Percentiles rank a stretch among this genome's conserved stretches.
phyloP scores from a whole-genome alignment of 179 eudicot genomes.

The Silene noctiflora region DNA sequence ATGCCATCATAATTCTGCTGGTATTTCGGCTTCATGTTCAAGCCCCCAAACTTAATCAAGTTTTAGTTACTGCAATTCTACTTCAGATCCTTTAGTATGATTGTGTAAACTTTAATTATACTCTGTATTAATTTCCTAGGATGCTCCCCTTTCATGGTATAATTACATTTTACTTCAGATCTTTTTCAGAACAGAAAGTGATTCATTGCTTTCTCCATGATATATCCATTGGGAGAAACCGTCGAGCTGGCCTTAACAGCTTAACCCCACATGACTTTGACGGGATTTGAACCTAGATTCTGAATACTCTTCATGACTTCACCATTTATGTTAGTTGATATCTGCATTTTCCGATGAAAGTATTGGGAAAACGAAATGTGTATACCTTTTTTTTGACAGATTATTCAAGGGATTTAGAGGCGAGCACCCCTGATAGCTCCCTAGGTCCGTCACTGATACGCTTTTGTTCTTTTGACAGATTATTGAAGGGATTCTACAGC shows the following conservation, averaged over 20 bases:
- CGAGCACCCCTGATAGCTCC: too few species aligned
- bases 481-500: constrained; percentile 20
- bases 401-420: too few species aligned
- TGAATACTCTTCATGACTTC: too few species aligned
- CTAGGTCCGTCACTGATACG: background rate
- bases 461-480: constrained; percentile 1
- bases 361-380: too few species aligned
- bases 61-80: constrained; percentile 24
- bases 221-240: background rate
- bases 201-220: background rate
- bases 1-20: background rate
- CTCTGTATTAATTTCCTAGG: background rate
- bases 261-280: too few species aligned
- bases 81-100: constrained; percentile 11
- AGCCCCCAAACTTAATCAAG: constrained; percentile 17
- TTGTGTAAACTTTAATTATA: constrained; percentile 6
- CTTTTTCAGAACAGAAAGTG: too few species aligned
- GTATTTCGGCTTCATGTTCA: constrained; percentile 16
- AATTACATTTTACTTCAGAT: background rate
- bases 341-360: too few species aligned
- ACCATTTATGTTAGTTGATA: too few species aligned
- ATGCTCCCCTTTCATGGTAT: constrained; percentile 21
- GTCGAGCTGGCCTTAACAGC: too few species aligned
- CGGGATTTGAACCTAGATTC: too few species aligned
- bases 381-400: too few species aligned